These are phyloP conservation scores for Penicillium atrosanguineum DNA, from an alignment of 495 filamentous ascomycete species.

Conservation along the genomic window DNA sequence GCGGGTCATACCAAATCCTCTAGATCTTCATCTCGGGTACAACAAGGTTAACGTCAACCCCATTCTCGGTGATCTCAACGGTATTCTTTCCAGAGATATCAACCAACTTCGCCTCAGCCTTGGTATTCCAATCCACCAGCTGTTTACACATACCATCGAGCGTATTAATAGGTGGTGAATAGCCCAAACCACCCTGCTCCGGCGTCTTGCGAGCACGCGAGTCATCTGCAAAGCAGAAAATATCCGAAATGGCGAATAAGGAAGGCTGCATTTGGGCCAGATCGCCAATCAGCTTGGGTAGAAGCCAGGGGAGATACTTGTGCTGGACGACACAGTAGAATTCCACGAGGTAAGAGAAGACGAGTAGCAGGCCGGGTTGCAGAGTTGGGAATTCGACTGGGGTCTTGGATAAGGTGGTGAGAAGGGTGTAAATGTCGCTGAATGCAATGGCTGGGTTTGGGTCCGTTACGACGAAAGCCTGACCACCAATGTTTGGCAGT, in stretches of 20 bases:
- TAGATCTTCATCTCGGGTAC: slow-evolving; percentile 14
- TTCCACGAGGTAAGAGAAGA: slow-evolving; percentile 50
- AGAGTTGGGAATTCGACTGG: slow-evolving; percentile 30
- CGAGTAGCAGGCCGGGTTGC: slow-evolving; percentile 30
- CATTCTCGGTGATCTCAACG: slow-evolving; percentile 14
- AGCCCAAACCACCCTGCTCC: slow-evolving; percentile 50
- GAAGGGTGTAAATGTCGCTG: slow-evolving; percentile 34
- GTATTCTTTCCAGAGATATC: slow-evolving; percentile 6
- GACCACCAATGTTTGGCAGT: slow-evolving; percentile 38
- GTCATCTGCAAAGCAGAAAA: slow-evolving; percentile 49
- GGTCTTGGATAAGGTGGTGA: slow-evolving; percentile 29
- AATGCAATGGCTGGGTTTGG: slow-evolving; percentile 37
- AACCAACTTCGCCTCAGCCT: slow-evolving; percentile 16
- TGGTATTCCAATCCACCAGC: slow-evolving; percentile 50
- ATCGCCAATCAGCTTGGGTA: slow-evolving; percentile 42
- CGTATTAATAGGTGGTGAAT: slow-evolving; percentile 48
- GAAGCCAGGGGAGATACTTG: slow-evolving; percentile 37
- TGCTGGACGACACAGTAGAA: slow-evolving; percentile 46
- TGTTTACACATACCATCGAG: slow-evolving; percentile 54
- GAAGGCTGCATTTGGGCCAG: slow-evolving; percentile 52
- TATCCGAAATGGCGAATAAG: slow-evolving; percentile 50
- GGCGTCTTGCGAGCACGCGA: slow-evolving; percentile 39
- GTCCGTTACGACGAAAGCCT: slow-evolving; percentile 40
- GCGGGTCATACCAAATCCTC: not conserved
- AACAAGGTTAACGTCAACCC: slow-evolving; percentile 23